Evolutionary conservation across 2,329 filamentous ascomycete genomes (phyloP), one percentile per base, ranked within the genome.

Genomic region (Cadophora luteo-olivacea): DNA sequence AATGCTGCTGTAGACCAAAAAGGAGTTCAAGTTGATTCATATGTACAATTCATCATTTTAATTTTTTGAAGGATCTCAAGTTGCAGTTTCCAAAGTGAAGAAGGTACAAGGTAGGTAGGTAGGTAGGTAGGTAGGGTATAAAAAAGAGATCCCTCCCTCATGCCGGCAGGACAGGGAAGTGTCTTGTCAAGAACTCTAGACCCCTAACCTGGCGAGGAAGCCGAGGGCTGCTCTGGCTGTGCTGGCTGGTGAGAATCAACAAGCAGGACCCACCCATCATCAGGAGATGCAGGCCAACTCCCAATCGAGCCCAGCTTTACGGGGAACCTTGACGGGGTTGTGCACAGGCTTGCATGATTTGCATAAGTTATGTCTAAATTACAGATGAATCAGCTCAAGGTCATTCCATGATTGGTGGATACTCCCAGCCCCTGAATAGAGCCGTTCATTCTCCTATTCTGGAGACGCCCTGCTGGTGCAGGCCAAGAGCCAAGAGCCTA

Each of bases 291-390:
- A 48, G 45, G 4, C 45, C 16, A 22, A 58, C 12, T 11, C 32
- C 33, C 33, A 58, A 58, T 36, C 29, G 8, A 58, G 54, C 19
- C 55, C 32, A 61, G 33, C 65, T 63, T 41, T 66, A 69, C 64
- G 67, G 67, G 64, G 67, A 69, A 68, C 67, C 67, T 69, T 38
- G 67, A 58, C 32, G 60, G 51, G n/a, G 52, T 29, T 45, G 51
- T 67, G 58, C 58, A 49, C 32, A 49, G 24, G 22, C 33, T 51
- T 64, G 67, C 67, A 69, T 66, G 57, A 51, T 63, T 61, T 49
- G 68, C 65, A 69, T 65, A 61, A 69, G n/a, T 45, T 67, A 38
- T 54, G 29, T n/a, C 41, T 38, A 64, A 60, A 66, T 66, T 61
- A 64, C 67, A 52, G 58, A 41, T 64, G 32, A 65, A 33, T 68